Evolutionary conservation across 768 basidiomycete genomes (phyloP).

Genomic region (Lactarius tabidus): DNA sequence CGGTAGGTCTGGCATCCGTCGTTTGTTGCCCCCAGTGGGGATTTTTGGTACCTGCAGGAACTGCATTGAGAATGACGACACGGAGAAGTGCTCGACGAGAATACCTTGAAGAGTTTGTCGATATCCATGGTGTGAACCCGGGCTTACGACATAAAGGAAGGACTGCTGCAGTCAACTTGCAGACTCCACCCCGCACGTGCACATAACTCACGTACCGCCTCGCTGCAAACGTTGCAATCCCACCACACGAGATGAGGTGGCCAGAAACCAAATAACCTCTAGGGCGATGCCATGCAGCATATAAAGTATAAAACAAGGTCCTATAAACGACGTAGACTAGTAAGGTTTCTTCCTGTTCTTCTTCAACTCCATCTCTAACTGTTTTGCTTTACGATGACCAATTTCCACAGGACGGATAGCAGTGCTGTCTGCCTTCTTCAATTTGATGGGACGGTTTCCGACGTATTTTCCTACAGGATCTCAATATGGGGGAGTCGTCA

Average conservation of each 20-base stretch:
- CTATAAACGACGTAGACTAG: conserved; percentile 32
- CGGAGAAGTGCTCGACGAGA: background rate
- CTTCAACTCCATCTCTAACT: conserved; percentile 87
- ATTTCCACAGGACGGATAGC: conserved; percentile 90
- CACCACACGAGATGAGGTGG: background rate
- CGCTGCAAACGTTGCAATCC: too few species aligned
- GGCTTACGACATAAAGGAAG: background rate
- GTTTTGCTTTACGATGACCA: conserved; percentile 86
- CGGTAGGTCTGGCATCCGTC: conserved; percentile 73
- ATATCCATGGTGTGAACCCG: conserved; percentile 39
- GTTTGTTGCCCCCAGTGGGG: conserved; percentile 58
- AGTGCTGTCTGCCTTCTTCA: conserved; percentile 89
- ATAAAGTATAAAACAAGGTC: background rate
- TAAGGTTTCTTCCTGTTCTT: conserved; percentile 85
- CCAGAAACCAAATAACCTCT: conserved; percentile 1
- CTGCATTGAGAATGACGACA: conserved; percentile 3
- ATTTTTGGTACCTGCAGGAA: conserved; percentile 60
- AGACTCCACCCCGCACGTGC: background rate
- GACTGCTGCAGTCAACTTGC: background rate
- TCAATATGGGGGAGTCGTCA: conserved; percentile 11
- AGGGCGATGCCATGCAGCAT: background rate
- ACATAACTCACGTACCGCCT: background rate
- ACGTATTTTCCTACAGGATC: conserved; percentile 83
- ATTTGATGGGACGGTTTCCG: conserved; percentile 92
- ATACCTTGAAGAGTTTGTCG: conserved; percentile 48